Base-by-base conservation (phyloP, 1,284 basidiomycete genomes). In the Agroathelia rolfsii region DNA sequence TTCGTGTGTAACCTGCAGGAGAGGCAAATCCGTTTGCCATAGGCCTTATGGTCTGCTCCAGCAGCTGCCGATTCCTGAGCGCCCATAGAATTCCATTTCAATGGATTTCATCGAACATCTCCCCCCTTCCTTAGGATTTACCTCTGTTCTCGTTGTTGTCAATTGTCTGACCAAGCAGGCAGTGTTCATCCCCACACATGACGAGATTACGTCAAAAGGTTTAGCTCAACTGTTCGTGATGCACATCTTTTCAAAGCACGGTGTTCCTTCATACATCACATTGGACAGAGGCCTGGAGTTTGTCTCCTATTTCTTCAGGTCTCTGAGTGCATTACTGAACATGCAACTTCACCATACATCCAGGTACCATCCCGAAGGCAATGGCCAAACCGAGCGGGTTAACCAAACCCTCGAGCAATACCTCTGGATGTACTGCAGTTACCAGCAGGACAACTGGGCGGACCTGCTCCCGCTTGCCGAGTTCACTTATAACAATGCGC, bases 71-170 rank as follows among this genome's bases (percentile, higher is more conserved):
- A 37, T 51, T 9, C 51, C 56, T 0, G 24, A 45, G 3, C 24
- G 44, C 5, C 61, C 62, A 6, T 70, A 62, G 62, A 31, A 35
- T 2, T 53, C 49, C 0, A 52, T 69, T 13, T 58, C 57, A 0
- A 59, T 67, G 55, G 64, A 69, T 38, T 54, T 59, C 39, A 64
- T 70, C 30, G 51, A 48, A 5, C 44, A 56, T 20, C 47, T 69
- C 0, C 64, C 62, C 1, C 8, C 17, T 2, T 61, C 56, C 0
- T 29, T 49, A 3, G 50, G 51, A 0, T 61, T 41, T 36, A 47
- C 61, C 35, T 36, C 56, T 3, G 61, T 68, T 26, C 43, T 60
- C 4, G 61, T 68, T 2, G 42, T 67, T 2, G 56, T 61, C 13
- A 51, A 61, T 41, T 38, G 58, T 0, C 41, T 64, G 10, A 58